Base-by-base conservation (phyloP, 192 early-diverging fungal species). In the Jimgerdemannia lactiflua region DNA sequence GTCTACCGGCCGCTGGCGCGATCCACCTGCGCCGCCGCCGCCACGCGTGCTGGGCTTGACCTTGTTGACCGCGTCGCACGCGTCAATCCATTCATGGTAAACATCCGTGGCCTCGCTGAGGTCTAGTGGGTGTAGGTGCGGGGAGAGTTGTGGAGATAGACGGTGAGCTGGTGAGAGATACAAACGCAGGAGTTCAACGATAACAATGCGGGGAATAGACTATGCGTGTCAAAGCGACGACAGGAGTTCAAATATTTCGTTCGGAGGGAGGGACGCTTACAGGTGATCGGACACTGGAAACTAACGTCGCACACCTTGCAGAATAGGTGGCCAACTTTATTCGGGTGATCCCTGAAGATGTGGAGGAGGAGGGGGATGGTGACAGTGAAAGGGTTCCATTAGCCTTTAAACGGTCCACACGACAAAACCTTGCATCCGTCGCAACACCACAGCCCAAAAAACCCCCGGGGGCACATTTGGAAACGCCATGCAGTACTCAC, bases 81-180 rank as follows among this genome's bases (percentile, higher is more conserved):
- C 89, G 83, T 98, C 97, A 41, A 98, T 86, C 95, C 95, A 98
- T 43, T 91, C 93, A 41, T 87, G 87, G 72, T 98, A 98, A 9
- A 98, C 94, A 80, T 98, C 97, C 14, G 96, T 89, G 4, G 94
- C 87, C 63, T 92, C 92, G 70, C 87, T 87, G 9, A 98, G 82
- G 59, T 85, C 91, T 91, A 75, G 63, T 71, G 42, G 19, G 17
- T 39, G 64, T 41, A 65, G 20, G n/a, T 67, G 44, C 11, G 72
- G 64, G 11, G 29, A 43, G 49, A 59, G 70, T 3, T 40, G n/a
- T 29, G 54, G 18, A 3, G 54, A 71, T 18, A 54, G 69, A 18
- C 17, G 39, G 42, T 49, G n/a, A 18, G 41, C n/a, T 69, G 42
- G 39, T 43, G 10, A 29, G 69, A 19, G 18, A 18, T 19, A 29